Evolutionary conservation across 129 eudicot genomes (phyloP).

Genomic region (carrot (Daucus carota)): DH1_v3.0 NC_030382.2:51382001-51382500

Average conservation of each 20-base stretch:
- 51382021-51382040: slow-evolving; percentile 72
- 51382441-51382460: slow-evolving; percentile 17
- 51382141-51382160: slow-evolving; percentile 80
- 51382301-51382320: slow-evolving; percentile 67
- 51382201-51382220: slow-evolving; percentile 76
- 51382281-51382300: slow-evolving; percentile 56
- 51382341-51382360: background rate
- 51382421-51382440: slow-evolving; percentile 11
- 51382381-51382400: slow-evolving; percentile 1
- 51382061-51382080: slow-evolving; percentile 79
- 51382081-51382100: slow-evolving; percentile 71
- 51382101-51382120: slow-evolving; percentile 80
- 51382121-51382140: slow-evolving; percentile 75
- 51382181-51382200: slow-evolving; percentile 78
- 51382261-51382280: slow-evolving; percentile 69
- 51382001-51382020: slow-evolving; percentile 85
- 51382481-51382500: background rate
- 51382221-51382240: slow-evolving; percentile 49
- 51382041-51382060: slow-evolving; percentile 71
- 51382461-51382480: slow-evolving; percentile 17
- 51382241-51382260: slow-evolving; percentile 64
- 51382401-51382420: slow-evolving; percentile 3
- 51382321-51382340: background rate
- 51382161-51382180: slow-evolving; percentile 66
- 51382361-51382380: background rate